These are phyloP conservation scores for Aristolochia californica DNA, from an alignment of 164 flowering plant genomes.

Conservation along the genomic window DNA sequence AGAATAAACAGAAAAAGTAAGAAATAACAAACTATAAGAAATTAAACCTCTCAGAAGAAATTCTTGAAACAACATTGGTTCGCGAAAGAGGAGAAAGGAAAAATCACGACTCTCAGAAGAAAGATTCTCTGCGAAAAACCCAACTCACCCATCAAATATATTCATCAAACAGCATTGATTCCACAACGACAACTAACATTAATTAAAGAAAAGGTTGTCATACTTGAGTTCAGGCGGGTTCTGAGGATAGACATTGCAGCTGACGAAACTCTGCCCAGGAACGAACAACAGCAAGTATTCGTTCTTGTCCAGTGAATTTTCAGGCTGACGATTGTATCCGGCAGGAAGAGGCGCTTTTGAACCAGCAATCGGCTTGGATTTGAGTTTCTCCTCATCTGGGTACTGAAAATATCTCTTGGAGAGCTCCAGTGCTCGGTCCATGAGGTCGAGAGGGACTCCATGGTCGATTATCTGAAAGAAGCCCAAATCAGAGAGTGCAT, in stretches of 20 bases:
- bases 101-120: too few relatives aligned
- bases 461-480: constrained; percentile 24
- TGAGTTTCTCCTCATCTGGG: constrained; percentile 18
- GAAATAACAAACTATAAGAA: not conserved
- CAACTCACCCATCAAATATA: too few relatives aligned
- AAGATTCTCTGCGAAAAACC: too few relatives aligned
- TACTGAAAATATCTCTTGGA: constrained; percentile 16
- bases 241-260: constrained; percentile 24
- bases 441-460: constrained; percentile 17
- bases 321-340: constrained; percentile 12
- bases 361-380: constrained; percentile 9
- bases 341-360: constrained; percentile 14
- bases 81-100: too few relatives aligned
- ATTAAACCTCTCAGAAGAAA: too few relatives aligned
- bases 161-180: too few relatives aligned
- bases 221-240: constrained; percentile 28
- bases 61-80: too few relatives aligned
- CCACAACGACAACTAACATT: too few relatives aligned
- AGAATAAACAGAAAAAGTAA: not conserved
- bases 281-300: constrained; percentile 27
- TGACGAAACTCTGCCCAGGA: constrained; percentile 12
- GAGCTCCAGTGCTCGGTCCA: constrained; percentile 25
- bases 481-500: constrained; percentile 19
- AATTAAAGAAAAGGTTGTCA: not conserved
- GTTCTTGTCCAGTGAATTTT: constrained; percentile 8